Base-by-base conservation (phyloP, 1,139 yeast species). In the Blastobotrys capitulatus region DNA sequence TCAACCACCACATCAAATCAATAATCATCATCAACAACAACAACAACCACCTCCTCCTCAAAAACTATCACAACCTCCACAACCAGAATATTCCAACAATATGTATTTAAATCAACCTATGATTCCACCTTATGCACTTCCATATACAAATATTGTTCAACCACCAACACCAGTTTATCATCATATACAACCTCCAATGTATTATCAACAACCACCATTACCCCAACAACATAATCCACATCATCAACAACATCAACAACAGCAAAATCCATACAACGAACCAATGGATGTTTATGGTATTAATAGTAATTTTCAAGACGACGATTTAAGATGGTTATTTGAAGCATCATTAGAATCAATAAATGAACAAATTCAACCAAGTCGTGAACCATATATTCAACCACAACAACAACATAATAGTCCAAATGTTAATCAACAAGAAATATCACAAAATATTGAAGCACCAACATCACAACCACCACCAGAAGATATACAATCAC, bases 241-340 rank as follows among this genome's bases (percentile, higher is more conserved):
- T 26, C 37, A 37, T 29, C 43, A 42, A 35, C 18, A 13, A 32
- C 18, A 18, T 20, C 39, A n/a, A 22, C 36, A 38, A 42, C 44
- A 10, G 41, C 48, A 15, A 25, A 10, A 18, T 45, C 26, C 34
- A 16, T 9, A 12, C 40, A n/a, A n/a, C 4, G 25, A 22, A 5
- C 38, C 20, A 10, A 13, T 19, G 29, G 49, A 46, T 35, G 39
- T 46, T 12, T 46, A 46, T 37, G 49, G 49, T 20, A 45, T 38
- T 27, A 43, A 41, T 12, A 29, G 50, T 3, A 38, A 46, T 22
- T 47, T 50, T 41, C 57, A 52, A 42, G 58, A 57, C 9, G 53
- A 57, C 32, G 60, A 59, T 40, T 47, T 59, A 32, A 48, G 59
- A 19, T 59, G 62, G 62, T 57, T 59, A 20, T 59, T 59, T 42